Conservation (phyloP, 2,329 filamentous ascomycete genomes). For the Epichloe brachyelytri region DNA sequence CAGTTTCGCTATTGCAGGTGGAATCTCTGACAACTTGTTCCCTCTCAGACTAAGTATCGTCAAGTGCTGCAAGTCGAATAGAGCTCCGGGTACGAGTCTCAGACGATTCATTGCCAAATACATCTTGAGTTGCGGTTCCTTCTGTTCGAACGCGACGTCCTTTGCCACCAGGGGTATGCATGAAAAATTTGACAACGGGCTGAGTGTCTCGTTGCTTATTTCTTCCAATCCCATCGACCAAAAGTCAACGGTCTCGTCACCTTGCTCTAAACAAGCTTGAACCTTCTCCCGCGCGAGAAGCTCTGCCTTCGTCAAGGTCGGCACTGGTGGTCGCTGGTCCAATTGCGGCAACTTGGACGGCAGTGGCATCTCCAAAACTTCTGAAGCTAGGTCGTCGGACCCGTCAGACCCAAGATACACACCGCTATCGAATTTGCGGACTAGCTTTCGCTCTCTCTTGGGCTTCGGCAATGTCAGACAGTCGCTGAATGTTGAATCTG, state of each 20-base stretch:
- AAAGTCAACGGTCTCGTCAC: slow-evolving; percentile 47
- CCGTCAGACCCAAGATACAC: slow-evolving; percentile 54
- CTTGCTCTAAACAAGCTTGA: slow-evolving; percentile 41
- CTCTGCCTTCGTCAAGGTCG: slow-evolving; percentile 28
- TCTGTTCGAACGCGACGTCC: slow-evolving; percentile 45
- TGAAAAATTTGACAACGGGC: slow-evolving; percentile 40
- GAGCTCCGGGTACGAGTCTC: slow-evolving; percentile 38
- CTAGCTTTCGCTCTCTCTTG: slow-evolving; percentile 35
- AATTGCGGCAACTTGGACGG: slow-evolving; percentile 27
- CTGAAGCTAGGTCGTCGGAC: slow-evolving; percentile 25
- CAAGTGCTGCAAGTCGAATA: slow-evolving; percentile 50
- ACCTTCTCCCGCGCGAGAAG: slow-evolving; percentile 32
- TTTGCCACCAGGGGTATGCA: slow-evolving; percentile 40
- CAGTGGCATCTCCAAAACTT: slow-evolving; percentile 18
- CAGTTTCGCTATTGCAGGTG: slow-evolving; percentile 45
- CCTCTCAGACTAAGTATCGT: slow-evolving; percentile 53
- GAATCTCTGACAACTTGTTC: slow-evolving; percentile 48
- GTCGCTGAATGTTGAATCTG: slow-evolving; percentile 34
- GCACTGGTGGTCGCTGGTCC: slow-evolving; percentile 15
- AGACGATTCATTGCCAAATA: slow-evolving; percentile 50
- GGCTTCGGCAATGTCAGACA: slow-evolving; percentile 21
- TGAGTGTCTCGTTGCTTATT: slow-evolving; percentile 44
- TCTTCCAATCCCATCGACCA: slow-evolving; percentile 41
- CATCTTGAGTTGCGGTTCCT: slow-evolving; percentile 46
- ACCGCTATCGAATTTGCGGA: slow-evolving; percentile 53